These are phyloP conservation scores for Phytophthora sp. DNA, from an alignment of 352 stramenopile species.

Conservation along the genomic window DNA sequence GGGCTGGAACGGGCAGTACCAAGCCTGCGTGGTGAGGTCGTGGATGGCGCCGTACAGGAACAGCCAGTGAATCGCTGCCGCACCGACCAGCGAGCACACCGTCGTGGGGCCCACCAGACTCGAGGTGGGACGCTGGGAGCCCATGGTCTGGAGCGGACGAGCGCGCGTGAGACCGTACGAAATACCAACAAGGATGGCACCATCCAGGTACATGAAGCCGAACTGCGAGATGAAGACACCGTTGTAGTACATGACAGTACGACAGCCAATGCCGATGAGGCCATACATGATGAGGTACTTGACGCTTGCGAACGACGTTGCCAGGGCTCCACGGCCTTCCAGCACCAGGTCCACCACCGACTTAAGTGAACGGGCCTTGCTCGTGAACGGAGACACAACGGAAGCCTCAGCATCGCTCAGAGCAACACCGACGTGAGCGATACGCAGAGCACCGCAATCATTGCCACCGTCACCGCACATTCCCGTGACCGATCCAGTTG, in stretches of 20 bases:
- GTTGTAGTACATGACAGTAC: constrained; percentile 89
- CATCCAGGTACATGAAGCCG: constrained; percentile 85
- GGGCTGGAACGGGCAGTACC: constrained; percentile 81
- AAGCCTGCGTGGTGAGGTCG: constrained; percentile 57
- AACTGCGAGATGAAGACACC: constrained; percentile 88
- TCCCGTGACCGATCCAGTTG: constrained; percentile 63
- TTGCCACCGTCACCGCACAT: constrained; percentile 92
- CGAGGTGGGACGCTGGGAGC: constrained; percentile 76
- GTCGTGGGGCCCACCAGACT: constrained; percentile 84
- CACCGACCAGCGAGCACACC: constrained; percentile 62
- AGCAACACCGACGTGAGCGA: constrained; percentile 91
- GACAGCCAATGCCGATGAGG: constrained; percentile 81
- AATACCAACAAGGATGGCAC: constrained; percentile 77
- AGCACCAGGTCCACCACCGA: constrained; percentile 83
- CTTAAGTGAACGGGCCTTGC: constrained; percentile 70
- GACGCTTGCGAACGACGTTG: constrained; percentile 82
- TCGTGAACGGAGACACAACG: constrained; percentile 91
- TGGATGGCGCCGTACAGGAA: constrained; percentile 74
- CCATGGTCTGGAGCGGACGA: constrained; percentile 62
- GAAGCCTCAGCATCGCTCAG: constrained; percentile 90
- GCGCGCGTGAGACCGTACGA: constrained; percentile 82
- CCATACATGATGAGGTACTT: constrained; percentile 92
- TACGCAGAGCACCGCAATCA: constrained; percentile 91
- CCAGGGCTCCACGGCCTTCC: constrained; percentile 82
- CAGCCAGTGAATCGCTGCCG: constrained; percentile 71